These are phyloP conservation scores for Colletotrichum tropicicola DNA, from an alignment of 2,329 filamentous ascomycete species.

Conservation along the genomic window DNA sequence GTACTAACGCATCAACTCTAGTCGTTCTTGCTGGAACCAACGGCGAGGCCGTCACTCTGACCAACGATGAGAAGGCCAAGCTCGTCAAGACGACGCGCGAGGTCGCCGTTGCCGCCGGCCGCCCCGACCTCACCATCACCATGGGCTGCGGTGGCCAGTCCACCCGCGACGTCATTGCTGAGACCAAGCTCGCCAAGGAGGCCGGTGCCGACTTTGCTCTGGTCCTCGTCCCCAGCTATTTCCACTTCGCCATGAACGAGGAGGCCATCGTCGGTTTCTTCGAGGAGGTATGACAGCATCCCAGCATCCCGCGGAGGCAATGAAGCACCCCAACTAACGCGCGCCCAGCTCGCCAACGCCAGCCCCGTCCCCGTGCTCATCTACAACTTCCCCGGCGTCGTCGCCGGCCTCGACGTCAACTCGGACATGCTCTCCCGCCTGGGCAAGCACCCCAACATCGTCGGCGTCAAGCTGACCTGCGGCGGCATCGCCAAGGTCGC, in stretches of 20 bases:
- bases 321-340: neutral
- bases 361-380: constrained; percentile 72
- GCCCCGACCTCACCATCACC: constrained; percentile 67
- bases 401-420: constrained; percentile 72
- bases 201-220: constrained; percentile 75
- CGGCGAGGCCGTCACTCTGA: constrained; percentile 77
- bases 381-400: constrained; percentile 78
- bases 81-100: constrained; percentile 70
- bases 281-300: constrained; percentile 51
- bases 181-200: constrained; percentile 68
- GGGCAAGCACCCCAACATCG: constrained; percentile 69
- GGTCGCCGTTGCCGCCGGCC: constrained; percentile 65
- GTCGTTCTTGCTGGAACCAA: constrained; percentile 78
- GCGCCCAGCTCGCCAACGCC: constrained; percentile 58
- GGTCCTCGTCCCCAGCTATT: constrained; percentile 77
- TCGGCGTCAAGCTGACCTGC: constrained; percentile 77
- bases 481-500: constrained; percentile 79
- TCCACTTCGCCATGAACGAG: constrained; percentile 69
- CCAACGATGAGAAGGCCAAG: constrained; percentile 68
- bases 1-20: constrained; percentile 4
- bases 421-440: constrained; percentile 70
- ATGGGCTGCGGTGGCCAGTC: constrained; percentile 74
- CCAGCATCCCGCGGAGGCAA: neutral
- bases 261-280: constrained; percentile 72
- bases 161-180: constrained; percentile 71